Conservation (phyloP, 2,329 filamentous ascomycete genomes). For the Epichloe bromicola region DNA sequence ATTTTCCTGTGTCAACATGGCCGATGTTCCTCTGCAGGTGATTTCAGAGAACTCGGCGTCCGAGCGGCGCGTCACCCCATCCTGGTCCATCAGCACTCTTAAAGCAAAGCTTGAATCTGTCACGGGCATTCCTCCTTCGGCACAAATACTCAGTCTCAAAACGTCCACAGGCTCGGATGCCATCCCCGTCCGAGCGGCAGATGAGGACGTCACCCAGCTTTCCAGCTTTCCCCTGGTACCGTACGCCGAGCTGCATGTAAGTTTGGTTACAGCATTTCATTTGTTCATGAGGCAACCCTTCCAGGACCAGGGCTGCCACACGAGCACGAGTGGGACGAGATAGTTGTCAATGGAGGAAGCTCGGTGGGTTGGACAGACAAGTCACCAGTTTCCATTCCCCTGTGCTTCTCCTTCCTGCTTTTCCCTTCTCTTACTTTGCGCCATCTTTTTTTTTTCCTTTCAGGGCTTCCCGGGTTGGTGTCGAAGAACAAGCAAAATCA, state of each 20-base stretch:
- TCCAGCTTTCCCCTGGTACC: constrained; percentile 53
- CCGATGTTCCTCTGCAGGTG: constrained; percentile 64
- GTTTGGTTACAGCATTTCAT: constrained; percentile 24
- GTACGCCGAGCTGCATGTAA: constrained; percentile 71
- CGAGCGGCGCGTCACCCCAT: constrained; percentile 82
- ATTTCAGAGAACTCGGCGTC: constrained; percentile 65
- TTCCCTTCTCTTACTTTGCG: no score
- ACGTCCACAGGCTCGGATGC: constrained; percentile 39
- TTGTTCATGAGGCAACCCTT: constrained; percentile 6
- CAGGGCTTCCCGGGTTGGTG: not conserved
- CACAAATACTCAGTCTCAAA: constrained; percentile 64
- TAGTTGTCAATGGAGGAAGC: not conserved
- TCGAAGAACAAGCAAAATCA: not conserved
- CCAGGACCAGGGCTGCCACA: constrained; percentile 2
- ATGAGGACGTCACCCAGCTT: constrained; percentile 60
- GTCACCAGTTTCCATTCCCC: not conserved
- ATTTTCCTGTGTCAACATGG: constrained; percentile 28
- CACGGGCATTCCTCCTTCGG: constrained; percentile 75
- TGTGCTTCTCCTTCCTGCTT: not conserved
- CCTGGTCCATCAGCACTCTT: constrained; percentile 77
- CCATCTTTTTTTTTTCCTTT: not conserved
- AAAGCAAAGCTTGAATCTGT: constrained; percentile 84
- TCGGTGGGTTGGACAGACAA: not conserved
- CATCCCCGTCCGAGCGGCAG: constrained; percentile 51
- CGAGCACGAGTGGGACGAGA: not conserved